Base-by-base conservation (phyloP, 805 yeast species). In the Candida multigemmis region DNA sequence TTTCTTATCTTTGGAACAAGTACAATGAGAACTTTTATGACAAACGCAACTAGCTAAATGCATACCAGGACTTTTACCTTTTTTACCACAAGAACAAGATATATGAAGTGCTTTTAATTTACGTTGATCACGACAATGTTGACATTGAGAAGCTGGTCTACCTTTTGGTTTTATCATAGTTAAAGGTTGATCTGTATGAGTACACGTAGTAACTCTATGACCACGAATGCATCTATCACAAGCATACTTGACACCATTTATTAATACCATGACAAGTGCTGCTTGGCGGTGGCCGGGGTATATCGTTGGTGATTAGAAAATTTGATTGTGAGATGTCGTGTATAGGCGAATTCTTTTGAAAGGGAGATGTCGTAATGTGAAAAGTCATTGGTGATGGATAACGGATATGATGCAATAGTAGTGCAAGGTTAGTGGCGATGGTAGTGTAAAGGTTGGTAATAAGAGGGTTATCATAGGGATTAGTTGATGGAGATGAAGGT, bases 191-290 rank as follows among this genome's bases (percentile, higher is more conserved):
- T 91, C 95, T 0, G 87, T 74, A 50, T 91, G 98, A 23, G 79
- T 77, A 54, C 98, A 91, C 3, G 94, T 75, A 1, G 96, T 82
- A 24, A 89, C 98, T 28, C 98, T 65, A 48, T 91, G 98, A 23
- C 98, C 98, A 34, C 98, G 68, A 25, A 91, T 87, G 54, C 98
- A 89, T 34, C 96, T 63, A 41, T 86, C 94, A 52, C 98, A 89
- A 33, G 98, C 97, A 53, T 86, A 89, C 49, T 91, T 89, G 38
- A 83, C 78, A 20, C 96, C 97, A 44, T 86, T 84, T 27, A 89
- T 77, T 28, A 84, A 63, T 31, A 89, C 96, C 96, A 87, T 89
- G 13, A 13, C 20, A 21, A 20, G 19, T 14, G n/a, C n/a, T n/a
- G n/a, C n/a, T n/a, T n/a, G n/a, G n/a, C n/a, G n/a, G n/a, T n/a